Conservation (phyloP, 768 basidiomycete genomes). For the Tylopilus rubrobrunneus region DNA sequence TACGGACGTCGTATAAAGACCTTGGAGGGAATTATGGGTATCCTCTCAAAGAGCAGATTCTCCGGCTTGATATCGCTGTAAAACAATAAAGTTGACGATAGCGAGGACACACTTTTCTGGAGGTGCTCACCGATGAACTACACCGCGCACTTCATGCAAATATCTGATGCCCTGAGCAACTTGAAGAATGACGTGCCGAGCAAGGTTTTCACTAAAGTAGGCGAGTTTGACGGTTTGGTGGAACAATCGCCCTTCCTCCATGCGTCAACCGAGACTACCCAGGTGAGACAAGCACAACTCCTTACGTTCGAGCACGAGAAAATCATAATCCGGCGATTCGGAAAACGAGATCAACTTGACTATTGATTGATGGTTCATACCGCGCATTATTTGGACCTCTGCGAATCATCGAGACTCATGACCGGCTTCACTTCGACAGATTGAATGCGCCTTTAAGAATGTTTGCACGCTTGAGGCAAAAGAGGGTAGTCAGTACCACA, state of each 20-base stretch:
- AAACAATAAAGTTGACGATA: not conserved
- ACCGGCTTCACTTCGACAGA: not conserved
- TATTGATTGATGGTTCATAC: slow-evolving; percentile 86
- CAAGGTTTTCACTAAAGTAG: slow-evolving; percentile 96
- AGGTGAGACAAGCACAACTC: slow-evolving; percentile 11
- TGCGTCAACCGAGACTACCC: slow-evolving; percentile 8
- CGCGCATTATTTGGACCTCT: slow-evolving; percentile 99
- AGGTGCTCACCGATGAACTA: slow-evolving; percentile 75
- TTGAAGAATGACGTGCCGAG: slow-evolving; percentile 95
- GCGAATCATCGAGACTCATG: slow-evolving; percentile 7
- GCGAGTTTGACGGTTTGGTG: slow-evolving; percentile 99
- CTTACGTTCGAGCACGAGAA: slow-evolving; percentile 87
- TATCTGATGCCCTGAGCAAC: slow-evolving; percentile 92
- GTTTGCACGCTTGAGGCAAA: slow-evolving; percentile 67
- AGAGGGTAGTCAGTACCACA: slow-evolving; percentile 17
- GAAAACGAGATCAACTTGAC: slow-evolving; percentile 90
- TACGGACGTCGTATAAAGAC: slow-evolving; percentile 75
- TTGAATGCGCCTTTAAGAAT: slow-evolving; percentile 77
- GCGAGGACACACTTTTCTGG: not conserved
- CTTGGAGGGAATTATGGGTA: slow-evolving; percentile 87
- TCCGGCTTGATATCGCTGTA: slow-evolving; percentile 93
- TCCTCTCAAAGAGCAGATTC: slow-evolving; percentile 90
- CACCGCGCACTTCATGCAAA: slow-evolving; percentile 95
- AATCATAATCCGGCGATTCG: slow-evolving; percentile 91
- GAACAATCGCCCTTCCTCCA: slow-evolving; percentile 98